A percentile compares a stretch with the other conserved stretches of the same genome.
Evolutionary conservation across 192 early-diverging fungal genomes (phyloP).

Genomic region (Cladochytrium replicatum): DNA sequence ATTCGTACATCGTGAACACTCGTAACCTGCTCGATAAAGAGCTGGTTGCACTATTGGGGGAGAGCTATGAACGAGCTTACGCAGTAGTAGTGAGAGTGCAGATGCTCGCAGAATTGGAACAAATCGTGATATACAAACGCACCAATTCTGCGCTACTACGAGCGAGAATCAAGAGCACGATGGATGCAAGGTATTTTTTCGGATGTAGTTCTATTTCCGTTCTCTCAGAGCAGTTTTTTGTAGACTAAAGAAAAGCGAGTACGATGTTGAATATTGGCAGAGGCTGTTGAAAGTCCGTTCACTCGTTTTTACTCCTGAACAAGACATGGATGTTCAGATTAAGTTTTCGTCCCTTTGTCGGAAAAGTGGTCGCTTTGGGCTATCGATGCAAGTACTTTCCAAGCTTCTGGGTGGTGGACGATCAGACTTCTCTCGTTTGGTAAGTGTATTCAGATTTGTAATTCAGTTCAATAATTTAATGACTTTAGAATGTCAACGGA

Average conservation of each 20-base stretch:
- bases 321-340: slow-evolving; percentile 77
- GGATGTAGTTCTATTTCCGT: neutral
- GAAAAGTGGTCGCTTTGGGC: slow-evolving; percentile 58
- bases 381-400: slow-evolving; percentile 60
- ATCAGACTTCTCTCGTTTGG: slow-evolving; percentile 15
- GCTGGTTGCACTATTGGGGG: slow-evolving; percentile 56
- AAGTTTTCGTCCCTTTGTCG: slow-evolving; percentile 80
- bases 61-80: slow-evolving; percentile 76
- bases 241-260: slow-evolving; percentile 45
- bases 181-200: slow-evolving; percentile 58
- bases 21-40: slow-evolving; percentile 56
- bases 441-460: too few species aligned
- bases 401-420: slow-evolving; percentile 48
- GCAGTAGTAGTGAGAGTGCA: slow-evolving; percentile 55
- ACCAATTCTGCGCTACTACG: slow-evolving; percentile 57
- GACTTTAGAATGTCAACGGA: slow-evolving; percentile 1
- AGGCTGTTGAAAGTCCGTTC: slow-evolving; percentile 64
- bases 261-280: slow-evolving; percentile 83
- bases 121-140: slow-evolving; percentile 72
- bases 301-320: slow-evolving; percentile 65
- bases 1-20: slow-evolving; percentile 51
- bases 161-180: slow-evolving; percentile 47
- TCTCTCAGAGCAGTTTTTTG: slow-evolving; percentile 2
- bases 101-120: slow-evolving; percentile 78
- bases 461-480: too few species aligned